Evolutionary conservation across 768 basidiomycete species (phyloP).

Genomic region (Suillus hirtellus): DNA sequence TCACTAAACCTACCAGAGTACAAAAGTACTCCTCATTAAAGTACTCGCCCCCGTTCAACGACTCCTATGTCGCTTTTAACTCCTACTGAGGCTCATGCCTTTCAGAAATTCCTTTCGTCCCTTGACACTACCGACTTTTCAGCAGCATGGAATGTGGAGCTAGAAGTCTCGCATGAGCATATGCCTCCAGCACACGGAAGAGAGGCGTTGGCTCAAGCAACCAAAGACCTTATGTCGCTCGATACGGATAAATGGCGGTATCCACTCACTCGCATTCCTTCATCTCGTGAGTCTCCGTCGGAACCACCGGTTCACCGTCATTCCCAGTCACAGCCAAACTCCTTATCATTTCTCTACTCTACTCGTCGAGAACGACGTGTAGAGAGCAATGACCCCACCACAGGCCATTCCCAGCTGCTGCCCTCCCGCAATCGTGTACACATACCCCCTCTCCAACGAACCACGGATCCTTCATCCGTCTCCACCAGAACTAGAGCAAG

Average conservation of each 20-base stretch:
- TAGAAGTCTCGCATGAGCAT: slow-evolving; percentile 41
- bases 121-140: slow-evolving; percentile 46
- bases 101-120: slow-evolving; percentile 66
- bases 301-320: slow-evolving; percentile 16
- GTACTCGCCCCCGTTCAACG: not conserved
- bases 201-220: slow-evolving; percentile 73
- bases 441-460: slow-evolving; percentile 21
- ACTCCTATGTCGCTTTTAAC: slow-evolving; percentile 60
- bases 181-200: slow-evolving; percentile 53
- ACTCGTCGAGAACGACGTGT: slow-evolving; percentile 20
- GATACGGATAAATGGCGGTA: slow-evolving; percentile 46
- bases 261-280: slow-evolving; percentile 18
- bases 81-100: slow-evolving; percentile 62
- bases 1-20: not conserved
- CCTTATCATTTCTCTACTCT: slow-evolving; percentile 20
- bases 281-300: slow-evolving; percentile 10
- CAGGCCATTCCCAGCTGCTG: not conserved
- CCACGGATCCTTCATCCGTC: slow-evolving; percentile 15
- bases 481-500: slow-evolving; percentile 14
- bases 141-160: slow-evolving; percentile 50
- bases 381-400: slow-evolving; percentile 6
- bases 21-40: slow-evolving; percentile 1
- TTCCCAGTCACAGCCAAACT: slow-evolving; percentile 21
- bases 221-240: slow-evolving; percentile 80
- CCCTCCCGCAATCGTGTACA: slow-evolving; percentile 16